Evolutionary conservation across 768 basidiomycete species (phyloP), one percentile per base, ranked within the genome.

Genomic region (Leccinum aurantiacum): DNA sequence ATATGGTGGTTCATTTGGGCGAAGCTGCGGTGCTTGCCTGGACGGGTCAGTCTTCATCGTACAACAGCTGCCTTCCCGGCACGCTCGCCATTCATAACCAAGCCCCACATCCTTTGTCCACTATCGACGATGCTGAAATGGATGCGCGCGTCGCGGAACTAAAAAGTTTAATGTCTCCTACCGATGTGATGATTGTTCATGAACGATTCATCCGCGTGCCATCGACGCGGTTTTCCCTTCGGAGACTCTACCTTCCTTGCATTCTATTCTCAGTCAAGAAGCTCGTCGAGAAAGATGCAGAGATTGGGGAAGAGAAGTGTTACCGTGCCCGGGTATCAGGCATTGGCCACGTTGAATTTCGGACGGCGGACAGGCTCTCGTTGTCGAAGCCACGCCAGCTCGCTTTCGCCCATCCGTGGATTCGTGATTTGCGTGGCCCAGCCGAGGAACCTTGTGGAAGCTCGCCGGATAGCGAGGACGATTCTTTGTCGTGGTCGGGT

Each of bases 61-160:
- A 65, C 14, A 65, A 65, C 11, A 65, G 62, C 10, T 64, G 63
- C 27, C 58, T 64, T 19, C 62, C 63, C 0, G 31, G 11, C 3
- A 29, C 56, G 9, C 44, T 64, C 13, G 33, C 24, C 0, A 50
- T 56, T 3, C 64, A 65, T 11, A 35, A 14, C 1, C 41, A 29
- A 17, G 8, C 17, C 0, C 37, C 54, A 1, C 1, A 3, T 17
- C 1, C 31, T 15, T 27, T 15, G 2, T 5, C 19, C 13, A 4
- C 17, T 6, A 24, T 37, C 2, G 29, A 24, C 8, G 44, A 50
- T 25, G 33, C 33, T 3, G 57, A 59, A 15, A 50, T 61, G 47
- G 25, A 54, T 0, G 10, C 9, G 3, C 51, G n/a, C 1, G 38
- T 62, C n/a, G 48, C 4, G 2, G 5, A 0, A 9, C 14, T 52